A percentile compares a stretch with the other conserved stretches of the same genome.
phyloP scores from a whole-genome alignment of 768 basidiomycete species.

The Xanthoconium stramineum region DNA sequence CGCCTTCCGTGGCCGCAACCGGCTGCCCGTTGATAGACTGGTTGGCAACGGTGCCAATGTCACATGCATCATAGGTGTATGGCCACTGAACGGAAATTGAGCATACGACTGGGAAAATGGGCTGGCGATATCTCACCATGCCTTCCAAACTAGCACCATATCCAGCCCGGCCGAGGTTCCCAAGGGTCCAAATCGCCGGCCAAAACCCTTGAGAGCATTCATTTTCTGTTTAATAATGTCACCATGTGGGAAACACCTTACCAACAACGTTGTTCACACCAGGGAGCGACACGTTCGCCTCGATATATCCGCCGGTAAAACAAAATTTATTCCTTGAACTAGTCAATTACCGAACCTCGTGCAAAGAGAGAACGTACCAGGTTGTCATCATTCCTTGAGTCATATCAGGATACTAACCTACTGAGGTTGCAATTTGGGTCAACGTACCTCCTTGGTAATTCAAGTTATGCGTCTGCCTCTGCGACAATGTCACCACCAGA shows the following conservation, averaged over 20 bases:
- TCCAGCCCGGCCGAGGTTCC: constrained; percentile 60
- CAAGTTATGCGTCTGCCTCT: constrained; percentile 43
- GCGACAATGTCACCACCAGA: constrained; percentile 49
- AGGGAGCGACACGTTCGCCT: constrained; percentile 60
- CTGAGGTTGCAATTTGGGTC: constrained; percentile 11
- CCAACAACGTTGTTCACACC: constrained; percentile 63
- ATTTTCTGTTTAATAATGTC: neutral
- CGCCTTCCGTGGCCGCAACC: constrained; percentile 54
- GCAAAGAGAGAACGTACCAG: constrained; percentile 25
- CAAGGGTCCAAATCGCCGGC: constrained; percentile 59
- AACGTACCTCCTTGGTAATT: constrained; percentile 41
- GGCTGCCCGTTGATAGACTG: constrained; percentile 76
- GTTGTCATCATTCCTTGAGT: constrained; percentile 49
- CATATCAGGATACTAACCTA: constrained; percentile 27
- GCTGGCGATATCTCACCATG: constrained; percentile 31
- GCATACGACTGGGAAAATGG: neutral
- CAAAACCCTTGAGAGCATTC: constrained; percentile 37
- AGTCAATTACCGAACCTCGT: constrained; percentile 5
- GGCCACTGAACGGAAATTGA: constrained; percentile 47
- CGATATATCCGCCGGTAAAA: constrained; percentile 80
- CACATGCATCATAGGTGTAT: constrained; percentile 70
- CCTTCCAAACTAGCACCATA: constrained; percentile 64
- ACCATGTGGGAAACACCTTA: constrained; percentile 3
- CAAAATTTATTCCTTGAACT: constrained; percentile 80
- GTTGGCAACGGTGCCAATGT: constrained; percentile 79